Conservation (phyloP, 345 rosid species). For the Carallia brachiata region DNA sequence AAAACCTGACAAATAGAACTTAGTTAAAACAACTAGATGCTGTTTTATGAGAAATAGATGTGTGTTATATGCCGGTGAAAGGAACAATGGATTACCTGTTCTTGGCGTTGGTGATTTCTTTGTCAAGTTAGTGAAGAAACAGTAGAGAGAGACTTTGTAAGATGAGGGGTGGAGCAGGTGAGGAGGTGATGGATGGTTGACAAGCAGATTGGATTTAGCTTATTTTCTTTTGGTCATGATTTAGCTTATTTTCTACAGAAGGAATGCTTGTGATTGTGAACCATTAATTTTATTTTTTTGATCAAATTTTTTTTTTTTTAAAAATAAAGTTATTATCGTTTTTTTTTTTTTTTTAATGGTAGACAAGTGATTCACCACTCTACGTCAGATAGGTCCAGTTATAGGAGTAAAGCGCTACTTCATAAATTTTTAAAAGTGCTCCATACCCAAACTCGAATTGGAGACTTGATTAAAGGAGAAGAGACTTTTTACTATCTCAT, state of each 20-base stretch:
- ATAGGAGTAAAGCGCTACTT: no score
- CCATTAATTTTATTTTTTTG: background rate
- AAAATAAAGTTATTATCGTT: no score
- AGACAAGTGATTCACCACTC: no score
- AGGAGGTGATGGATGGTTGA: slow-evolving; percentile 21
- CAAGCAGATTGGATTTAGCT: slow-evolving; percentile 13
- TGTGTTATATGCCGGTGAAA: background rate
- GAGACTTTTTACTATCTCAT: no score
- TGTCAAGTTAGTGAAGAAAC: background rate
- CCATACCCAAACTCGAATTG: no score
- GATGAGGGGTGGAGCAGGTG: slow-evolving; percentile 22
- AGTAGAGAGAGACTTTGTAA: slow-evolving; percentile 10
- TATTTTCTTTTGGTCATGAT: background rate
- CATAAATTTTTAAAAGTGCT: no score
- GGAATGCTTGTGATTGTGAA: background rate
- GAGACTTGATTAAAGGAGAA: no score
- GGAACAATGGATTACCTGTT: background rate
- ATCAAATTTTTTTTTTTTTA: no score
- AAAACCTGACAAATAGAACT: background rate
- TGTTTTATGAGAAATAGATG: background rate
- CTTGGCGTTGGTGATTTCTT: background rate
- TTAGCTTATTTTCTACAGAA: no score
- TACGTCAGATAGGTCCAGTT: no score
- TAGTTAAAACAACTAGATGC: background rate
- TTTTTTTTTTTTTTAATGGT: no score